Conservation (phyloP, 2,329 filamentous ascomycete species). For the Pyricularia sp. region DNA sequence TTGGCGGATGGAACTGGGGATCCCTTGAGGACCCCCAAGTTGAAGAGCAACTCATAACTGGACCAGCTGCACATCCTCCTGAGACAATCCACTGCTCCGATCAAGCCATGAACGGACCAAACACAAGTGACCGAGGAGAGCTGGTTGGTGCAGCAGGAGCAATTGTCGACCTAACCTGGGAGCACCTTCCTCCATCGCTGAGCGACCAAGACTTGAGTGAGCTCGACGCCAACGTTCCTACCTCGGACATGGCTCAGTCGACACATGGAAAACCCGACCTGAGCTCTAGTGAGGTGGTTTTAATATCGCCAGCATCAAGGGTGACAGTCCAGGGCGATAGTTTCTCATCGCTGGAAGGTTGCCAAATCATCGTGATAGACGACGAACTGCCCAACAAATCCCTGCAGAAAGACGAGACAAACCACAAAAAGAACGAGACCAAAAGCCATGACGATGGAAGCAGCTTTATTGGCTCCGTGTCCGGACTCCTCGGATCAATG, state of each 20-base stretch:
- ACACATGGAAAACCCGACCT: background rate
- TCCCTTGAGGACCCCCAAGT: background rate
- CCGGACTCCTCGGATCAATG: background rate
- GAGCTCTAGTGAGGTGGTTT: background rate
- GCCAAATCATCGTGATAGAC: background rate
- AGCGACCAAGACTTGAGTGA: background rate
- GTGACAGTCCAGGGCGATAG: background rate
- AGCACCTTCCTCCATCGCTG: background rate
- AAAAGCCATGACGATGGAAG: background rate
- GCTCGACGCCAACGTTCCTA: background rate
- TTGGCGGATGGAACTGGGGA: background rate
- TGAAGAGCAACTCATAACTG: background rate
- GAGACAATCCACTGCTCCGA: background rate
- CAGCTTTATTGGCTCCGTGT: background rate
- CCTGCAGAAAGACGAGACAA: background rate
- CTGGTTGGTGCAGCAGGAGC: no score
- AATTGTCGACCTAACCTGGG: no score
- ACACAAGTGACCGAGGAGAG: no score
- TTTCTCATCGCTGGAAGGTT: background rate
- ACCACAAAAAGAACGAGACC: background rate
- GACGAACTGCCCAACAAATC: background rate
- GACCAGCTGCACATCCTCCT: background rate
- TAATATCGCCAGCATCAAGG: background rate
- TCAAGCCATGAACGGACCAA: background rate
- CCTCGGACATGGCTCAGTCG: background rate